phyloP scores from a whole-genome alignment of 2,329 filamentous ascomycete species.

The Aspergillus proliferans region DNA sequence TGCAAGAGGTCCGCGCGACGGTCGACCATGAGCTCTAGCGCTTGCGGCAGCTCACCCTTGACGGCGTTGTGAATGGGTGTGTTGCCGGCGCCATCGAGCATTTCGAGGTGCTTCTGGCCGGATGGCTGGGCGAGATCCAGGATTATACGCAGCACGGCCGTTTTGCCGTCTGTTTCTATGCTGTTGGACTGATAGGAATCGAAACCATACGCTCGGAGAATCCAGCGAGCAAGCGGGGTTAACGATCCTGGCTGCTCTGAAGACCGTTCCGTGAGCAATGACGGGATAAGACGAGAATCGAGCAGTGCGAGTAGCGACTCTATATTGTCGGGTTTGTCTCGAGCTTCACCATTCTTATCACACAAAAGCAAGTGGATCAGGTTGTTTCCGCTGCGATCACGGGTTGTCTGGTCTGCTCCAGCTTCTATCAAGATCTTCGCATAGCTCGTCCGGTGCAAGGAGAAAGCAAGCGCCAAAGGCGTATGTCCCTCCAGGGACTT shows the following conservation, averaged over 20 bases:
- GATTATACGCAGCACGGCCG: slow-evolving; percentile 45
- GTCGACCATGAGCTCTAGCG: slow-evolving; percentile 49
- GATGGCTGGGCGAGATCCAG: slow-evolving; percentile 52
- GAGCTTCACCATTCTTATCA: slow-evolving; percentile 21
- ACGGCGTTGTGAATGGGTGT: slow-evolving; percentile 37
- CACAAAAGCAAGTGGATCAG: slow-evolving; percentile 56
- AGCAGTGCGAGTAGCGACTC: slow-evolving; percentile 58
- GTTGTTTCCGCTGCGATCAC: slow-evolving; percentile 59
- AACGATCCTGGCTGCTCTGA: slow-evolving; percentile 18
- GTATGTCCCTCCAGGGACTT: slow-evolving; percentile 47
- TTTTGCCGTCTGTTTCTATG: slow-evolving; percentile 21
- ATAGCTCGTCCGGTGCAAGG: slow-evolving; percentile 29
- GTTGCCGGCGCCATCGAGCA: slow-evolving; percentile 41
- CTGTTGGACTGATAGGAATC: background rate
- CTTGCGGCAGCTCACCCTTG: slow-evolving; percentile 46
- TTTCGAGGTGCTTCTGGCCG: slow-evolving; percentile 37
- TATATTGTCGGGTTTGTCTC: slow-evolving; percentile 38
- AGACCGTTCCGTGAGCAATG: slow-evolving; percentile 27
- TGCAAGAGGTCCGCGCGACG: slow-evolving; percentile 55
- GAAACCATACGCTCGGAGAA: slow-evolving; percentile 24
- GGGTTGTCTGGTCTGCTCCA: slow-evolving; percentile 63
- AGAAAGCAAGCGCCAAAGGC: slow-evolving; percentile 63
- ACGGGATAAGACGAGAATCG: slow-evolving; percentile 42
- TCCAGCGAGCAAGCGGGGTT: slow-evolving; percentile 54
- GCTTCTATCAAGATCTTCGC: slow-evolving; percentile 57